Evolutionary conservation across 371 early-diverging fungal species (phyloP).

Genomic region (Amoeboaphelidium occidentale): DNA sequence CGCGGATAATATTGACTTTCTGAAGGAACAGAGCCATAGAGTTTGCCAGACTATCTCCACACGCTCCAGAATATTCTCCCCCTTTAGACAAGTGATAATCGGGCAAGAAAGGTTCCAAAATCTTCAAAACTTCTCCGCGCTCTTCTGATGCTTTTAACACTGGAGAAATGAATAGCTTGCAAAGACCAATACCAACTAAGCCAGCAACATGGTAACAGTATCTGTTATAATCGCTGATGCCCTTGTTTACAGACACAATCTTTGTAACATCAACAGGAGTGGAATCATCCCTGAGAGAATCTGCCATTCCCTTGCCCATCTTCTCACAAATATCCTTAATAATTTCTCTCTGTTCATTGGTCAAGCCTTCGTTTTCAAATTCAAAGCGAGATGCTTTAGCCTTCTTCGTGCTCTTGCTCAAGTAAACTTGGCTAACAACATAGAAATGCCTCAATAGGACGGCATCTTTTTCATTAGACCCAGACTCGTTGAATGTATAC

Average conservation of each 20-base stretch:
- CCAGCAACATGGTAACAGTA: constrained; percentile 96
- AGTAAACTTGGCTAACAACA: constrained; percentile 57
- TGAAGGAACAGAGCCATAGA: constrained; percentile 85
- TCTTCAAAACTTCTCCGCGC: neutral
- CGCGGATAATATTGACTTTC: constrained; percentile 86
- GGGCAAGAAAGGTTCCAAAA: too few species aligned
- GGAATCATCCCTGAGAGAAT: too few species aligned
- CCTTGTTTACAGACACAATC: constrained; percentile 28
- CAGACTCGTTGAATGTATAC: constrained; percentile 10
- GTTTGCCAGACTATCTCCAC: constrained; percentile 38
- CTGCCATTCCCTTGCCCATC: constrained; percentile 90
- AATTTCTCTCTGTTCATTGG: constrained; percentile 35
- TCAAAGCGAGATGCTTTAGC: neutral
- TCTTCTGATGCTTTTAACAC: constrained; percentile 9
- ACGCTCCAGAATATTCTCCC: too few species aligned
- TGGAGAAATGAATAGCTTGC: constrained; percentile 49
- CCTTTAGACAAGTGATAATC: too few species aligned
- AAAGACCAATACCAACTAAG: constrained; percentile 78
- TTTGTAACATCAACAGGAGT: too few species aligned
- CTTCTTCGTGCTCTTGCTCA: constrained; percentile 31
- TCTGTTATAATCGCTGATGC: constrained; percentile 63
- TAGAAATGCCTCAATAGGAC: constrained; percentile 60
- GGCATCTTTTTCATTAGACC: constrained; percentile 80
- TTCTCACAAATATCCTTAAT: constrained; percentile 67
- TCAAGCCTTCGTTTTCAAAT: neutral